These are phyloP conservation scores for Aspergillus novofumigatus DNA, from an alignment of 2,329 filamentous ascomycete genomes.

Conservation along the genomic window DNA sequence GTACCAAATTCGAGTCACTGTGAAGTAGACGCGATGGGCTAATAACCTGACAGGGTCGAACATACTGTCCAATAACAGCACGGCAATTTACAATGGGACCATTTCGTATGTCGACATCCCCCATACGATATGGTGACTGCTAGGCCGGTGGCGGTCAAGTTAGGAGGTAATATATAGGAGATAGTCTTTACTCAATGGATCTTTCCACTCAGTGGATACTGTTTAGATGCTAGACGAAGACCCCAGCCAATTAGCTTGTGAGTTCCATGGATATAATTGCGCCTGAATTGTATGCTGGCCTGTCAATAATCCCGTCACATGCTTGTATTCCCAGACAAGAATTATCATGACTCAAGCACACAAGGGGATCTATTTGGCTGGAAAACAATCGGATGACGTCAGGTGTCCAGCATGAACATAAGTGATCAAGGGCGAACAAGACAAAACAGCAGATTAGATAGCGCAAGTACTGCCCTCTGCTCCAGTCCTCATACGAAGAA, in stretches of 20 bases:
- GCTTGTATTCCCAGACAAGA: neutral
- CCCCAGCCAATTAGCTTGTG: too few species aligned
- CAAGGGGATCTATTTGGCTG: too few species aligned
- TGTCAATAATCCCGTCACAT: neutral
- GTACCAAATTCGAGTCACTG: neutral
- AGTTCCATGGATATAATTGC: too few species aligned
- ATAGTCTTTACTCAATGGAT: neutral
- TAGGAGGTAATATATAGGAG: neutral
- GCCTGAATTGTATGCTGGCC: neutral
- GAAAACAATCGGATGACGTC: neutral
- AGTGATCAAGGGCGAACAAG: neutral
- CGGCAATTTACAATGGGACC: neutral
- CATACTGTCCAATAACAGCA: neutral
- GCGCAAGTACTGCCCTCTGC: neutral
- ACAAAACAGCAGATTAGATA: neutral
- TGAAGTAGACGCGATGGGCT: neutral
- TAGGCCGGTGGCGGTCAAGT: too few species aligned
- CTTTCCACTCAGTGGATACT: neutral
- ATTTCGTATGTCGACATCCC: neutral
- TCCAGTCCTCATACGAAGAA: neutral
- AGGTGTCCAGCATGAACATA: neutral
- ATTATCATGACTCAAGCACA: neutral
- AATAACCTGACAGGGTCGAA: neutral
- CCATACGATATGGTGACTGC: neutral
- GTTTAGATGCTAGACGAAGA: too few species aligned